These are phyloP conservation scores for Litchi chinensis DNA, from an alignment of 345 rosid species.

Conservation along the genomic window DNA sequence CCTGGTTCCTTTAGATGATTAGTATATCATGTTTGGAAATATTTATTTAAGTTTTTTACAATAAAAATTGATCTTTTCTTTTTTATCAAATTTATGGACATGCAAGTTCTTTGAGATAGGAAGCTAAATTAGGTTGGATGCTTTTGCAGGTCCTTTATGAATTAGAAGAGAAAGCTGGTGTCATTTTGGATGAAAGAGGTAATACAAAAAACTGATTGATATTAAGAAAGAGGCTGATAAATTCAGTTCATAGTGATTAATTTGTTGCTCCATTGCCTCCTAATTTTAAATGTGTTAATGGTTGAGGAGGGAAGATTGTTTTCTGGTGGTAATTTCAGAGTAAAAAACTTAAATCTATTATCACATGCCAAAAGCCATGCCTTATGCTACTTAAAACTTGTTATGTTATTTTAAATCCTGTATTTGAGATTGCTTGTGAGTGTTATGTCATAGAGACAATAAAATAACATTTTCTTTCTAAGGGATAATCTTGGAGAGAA, in stretches of 20 bases:
- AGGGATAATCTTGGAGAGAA: background rate
- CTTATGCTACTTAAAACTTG: background rate
- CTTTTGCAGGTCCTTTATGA: constrained; percentile 75
- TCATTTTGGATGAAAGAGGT: constrained; percentile 96
- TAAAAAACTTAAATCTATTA: background rate
- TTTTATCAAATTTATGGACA: background rate
- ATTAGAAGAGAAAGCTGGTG: constrained; percentile 88
- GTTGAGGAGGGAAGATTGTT: background rate
- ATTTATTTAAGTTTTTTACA: background rate
- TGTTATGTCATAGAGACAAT: background rate
- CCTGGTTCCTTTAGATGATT: background rate
- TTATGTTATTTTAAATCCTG: background rate
- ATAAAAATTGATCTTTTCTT: background rate
- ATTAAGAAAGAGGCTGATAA: constrained; percentile 7
- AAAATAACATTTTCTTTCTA: background rate
- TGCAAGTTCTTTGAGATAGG: background rate
- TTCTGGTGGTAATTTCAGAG: background rate
- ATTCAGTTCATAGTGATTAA: background rate
- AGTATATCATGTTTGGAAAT: background rate
- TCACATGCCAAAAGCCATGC: background rate
- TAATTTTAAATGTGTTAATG: background rate
- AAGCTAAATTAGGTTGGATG: constrained; percentile 13
- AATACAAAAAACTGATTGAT: background rate
- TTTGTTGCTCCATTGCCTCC: background rate
- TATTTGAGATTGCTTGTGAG: background rate